phyloP scores from a whole-genome alignment of 2,329 filamentous ascomycete genomes.

The Ophiocordyceps robertsii region DNA sequence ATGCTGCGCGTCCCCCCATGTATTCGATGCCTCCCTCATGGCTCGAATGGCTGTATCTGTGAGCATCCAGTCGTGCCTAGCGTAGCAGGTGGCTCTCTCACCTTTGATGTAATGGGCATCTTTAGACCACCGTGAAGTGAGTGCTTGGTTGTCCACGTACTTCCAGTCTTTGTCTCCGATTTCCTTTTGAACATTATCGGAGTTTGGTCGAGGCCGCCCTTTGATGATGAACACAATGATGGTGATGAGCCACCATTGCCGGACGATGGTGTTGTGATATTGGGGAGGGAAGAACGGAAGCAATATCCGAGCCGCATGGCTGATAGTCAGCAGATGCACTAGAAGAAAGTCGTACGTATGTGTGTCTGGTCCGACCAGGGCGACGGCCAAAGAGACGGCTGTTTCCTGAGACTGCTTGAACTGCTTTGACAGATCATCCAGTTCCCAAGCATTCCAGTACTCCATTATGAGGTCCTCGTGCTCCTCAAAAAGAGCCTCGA shows the following conservation, averaged over 20 bases:
- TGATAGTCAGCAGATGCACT: slow-evolving; percentile 70
- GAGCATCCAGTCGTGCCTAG: too few relatives aligned
- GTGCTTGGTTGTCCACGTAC: slow-evolving; percentile 57
- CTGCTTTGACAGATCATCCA: slow-evolving; percentile 55
- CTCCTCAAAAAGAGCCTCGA: slow-evolving; percentile 53
- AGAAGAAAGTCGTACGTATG: slow-evolving; percentile 72
- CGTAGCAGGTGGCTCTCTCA: slow-evolving; percentile 14
- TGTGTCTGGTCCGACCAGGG: slow-evolving; percentile 40
- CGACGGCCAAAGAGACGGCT: slow-evolving; percentile 47
- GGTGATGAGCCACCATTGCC: slow-evolving; percentile 83
- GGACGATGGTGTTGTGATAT: slow-evolving; percentile 60
- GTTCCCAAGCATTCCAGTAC: slow-evolving; percentile 82
- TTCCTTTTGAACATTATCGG: slow-evolving; percentile 47
- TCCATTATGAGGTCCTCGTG: slow-evolving; percentile 61
- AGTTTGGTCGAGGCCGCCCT: slow-evolving; percentile 56
- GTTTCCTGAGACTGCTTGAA: slow-evolving; percentile 60
- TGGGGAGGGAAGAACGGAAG: slow-evolving; percentile 62
- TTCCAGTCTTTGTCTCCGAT: slow-evolving; percentile 59
- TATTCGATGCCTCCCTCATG: slow-evolving; percentile 59
- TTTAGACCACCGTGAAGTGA: slow-evolving; percentile 51
- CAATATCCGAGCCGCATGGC: slow-evolving; percentile 77
- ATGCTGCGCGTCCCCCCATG: slow-evolving; percentile 58
- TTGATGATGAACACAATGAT: slow-evolving; percentile 66
- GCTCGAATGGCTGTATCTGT: slow-evolving; percentile 46
- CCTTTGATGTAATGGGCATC: slow-evolving; percentile 83